A percentile compares a stretch with the other conserved stretches of the same genome.
These are phyloP conservation scores for Tremella yokohamensis DNA, from an alignment of 768 basidiomycete genomes.

Conservation along the genomic window DNA sequence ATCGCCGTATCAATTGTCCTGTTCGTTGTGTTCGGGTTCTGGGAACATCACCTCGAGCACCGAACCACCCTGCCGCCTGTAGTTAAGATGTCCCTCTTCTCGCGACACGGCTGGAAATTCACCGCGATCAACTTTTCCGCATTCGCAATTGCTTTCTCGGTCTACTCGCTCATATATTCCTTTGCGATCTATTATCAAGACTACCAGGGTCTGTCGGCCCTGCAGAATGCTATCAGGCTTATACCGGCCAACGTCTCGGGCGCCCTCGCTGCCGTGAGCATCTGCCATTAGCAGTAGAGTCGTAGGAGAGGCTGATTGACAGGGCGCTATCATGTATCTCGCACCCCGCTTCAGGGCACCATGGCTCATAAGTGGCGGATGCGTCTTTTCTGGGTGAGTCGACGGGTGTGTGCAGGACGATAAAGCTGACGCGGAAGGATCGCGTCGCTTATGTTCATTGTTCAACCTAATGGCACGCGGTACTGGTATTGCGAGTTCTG, in stretches of 20 bases:
- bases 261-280: constrained; percentile 12
- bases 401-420: background rate
- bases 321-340: constrained; percentile 5
- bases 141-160: constrained; percentile 13
- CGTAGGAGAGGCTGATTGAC: background rate
- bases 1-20: constrained; percentile 63
- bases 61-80: constrained; percentile 26
- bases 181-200: constrained; percentile 28
- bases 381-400: constrained; percentile 7
- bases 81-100: constrained; percentile 28
- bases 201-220: constrained; percentile 18
- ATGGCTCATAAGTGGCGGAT: constrained; percentile 5
- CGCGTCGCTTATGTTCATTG: constrained; percentile 28
- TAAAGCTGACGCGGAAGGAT: background rate
- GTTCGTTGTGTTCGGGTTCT: constrained; percentile 59
- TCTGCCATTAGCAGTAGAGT: background rate
- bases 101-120: constrained; percentile 20
- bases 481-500: constrained; percentile 40
- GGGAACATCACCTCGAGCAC: constrained; percentile 63
- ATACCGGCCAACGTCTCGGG: constrained; percentile 16
- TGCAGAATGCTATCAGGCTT: constrained; percentile 18
- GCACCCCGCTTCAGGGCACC: constrained; percentile 11
- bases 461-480: constrained; percentile 21
- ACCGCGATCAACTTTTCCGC: constrained; percentile 13
- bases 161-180: constrained; percentile 15